These are phyloP conservation scores for Gautieria morchelliformis DNA, from an alignment of 768 basidiomycete species.

Conservation along the genomic window DNA sequence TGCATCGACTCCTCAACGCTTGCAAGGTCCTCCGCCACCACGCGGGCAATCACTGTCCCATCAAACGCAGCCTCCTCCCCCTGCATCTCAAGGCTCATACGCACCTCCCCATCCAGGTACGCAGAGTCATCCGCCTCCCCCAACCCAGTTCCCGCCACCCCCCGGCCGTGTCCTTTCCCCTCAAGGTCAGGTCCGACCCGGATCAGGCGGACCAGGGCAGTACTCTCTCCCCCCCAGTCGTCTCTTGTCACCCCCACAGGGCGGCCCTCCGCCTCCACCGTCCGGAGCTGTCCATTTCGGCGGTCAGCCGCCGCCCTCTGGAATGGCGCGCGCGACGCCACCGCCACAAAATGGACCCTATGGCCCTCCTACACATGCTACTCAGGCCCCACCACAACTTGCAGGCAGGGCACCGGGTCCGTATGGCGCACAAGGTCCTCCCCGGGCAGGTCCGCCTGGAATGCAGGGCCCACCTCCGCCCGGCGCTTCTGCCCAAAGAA, in stretches of 20 bases:
- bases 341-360: slow-evolving; percentile 24
- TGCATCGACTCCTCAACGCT: slow-evolving; percentile 8
- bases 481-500: slow-evolving; percentile 9
- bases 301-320: slow-evolving; percentile 23
- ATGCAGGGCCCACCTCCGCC: slow-evolving; percentile 19
- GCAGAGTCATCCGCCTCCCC: slow-evolving; percentile 26
- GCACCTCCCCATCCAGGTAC: slow-evolving; percentile 9
- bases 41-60: slow-evolving; percentile 25
- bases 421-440: slow-evolving; percentile 17
- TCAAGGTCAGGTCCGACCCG: slow-evolving; percentile 23
- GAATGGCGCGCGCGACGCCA: slow-evolving; percentile 17
- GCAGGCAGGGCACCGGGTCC: slow-evolving; percentile 18
- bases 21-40: slow-evolving; percentile 51
- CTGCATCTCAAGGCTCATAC: slow-evolving; percentile 8
- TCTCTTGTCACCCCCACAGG: slow-evolving; percentile 26
- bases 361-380: slow-evolving; percentile 20
- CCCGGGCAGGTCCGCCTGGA: slow-evolving; percentile 24
- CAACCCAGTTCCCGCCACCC: slow-evolving; percentile 20
- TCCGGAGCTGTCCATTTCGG: slow-evolving; percentile 22
- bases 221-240: slow-evolving; percentile 36
- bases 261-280: slow-evolving; percentile 13
- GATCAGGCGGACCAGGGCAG: slow-evolving; percentile 36
- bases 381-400: slow-evolving; percentile 29
- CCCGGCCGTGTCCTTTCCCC: slow-evolving; percentile 22
- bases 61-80: slow-evolving; percentile 24